A percentile compares a stretch with the other conserved stretches of the same genome.
Evolutionary conservation across 2,329 filamentous ascomycete species (phyloP).

Genomic region (Neofusicoccum cordaticola): DNA sequence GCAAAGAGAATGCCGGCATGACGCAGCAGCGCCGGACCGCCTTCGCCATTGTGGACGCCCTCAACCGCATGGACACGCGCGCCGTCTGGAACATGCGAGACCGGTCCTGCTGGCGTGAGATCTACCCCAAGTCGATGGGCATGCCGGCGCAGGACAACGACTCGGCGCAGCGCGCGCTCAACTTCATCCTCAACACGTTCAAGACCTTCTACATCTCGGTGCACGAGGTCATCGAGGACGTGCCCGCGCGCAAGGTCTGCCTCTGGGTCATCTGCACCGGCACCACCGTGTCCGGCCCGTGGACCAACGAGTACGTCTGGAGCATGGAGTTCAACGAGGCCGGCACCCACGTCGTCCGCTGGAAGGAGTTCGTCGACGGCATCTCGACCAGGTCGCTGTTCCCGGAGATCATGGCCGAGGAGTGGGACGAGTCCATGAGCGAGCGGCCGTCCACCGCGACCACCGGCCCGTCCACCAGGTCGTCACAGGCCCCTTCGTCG

Average conservation of each 20-base stretch:
- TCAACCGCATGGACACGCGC: constrained; percentile 16
- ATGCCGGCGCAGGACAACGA: constrained; percentile 5
- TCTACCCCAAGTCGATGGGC: constrained; percentile 7
- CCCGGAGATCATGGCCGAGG: constrained; percentile 25
- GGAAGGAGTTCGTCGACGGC: constrained; percentile 16
- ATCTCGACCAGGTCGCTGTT: neutral
- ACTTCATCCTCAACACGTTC: constrained; percentile 16
- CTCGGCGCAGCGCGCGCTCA: neutral
- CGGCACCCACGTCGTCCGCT: constrained; percentile 9
- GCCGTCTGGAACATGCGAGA: constrained; percentile 9
- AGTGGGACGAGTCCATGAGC: constrained; percentile 3
- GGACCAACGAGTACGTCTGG: constrained; percentile 21
- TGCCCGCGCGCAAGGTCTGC: constrained; percentile 7
- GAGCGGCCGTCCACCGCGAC: neutral
- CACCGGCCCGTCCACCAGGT: neutral
- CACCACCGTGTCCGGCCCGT: constrained; percentile 22
- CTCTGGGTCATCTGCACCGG: constrained; percentile 8
- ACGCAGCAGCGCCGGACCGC: constrained; percentile 28
- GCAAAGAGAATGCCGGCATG: neutral
- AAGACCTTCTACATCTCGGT: constrained; percentile 7
- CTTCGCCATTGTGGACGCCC: constrained; percentile 13
- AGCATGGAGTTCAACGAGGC: constrained; percentile 14
- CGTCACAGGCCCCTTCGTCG: neutral
- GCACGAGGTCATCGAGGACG: constrained; percentile 14
- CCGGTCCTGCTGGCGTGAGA: constrained; percentile 8